Percentiles rank a stretch among this genome's conserved stretches.
phyloP scores from a whole-genome alignment of 1,284 basidiomycete species.

The Chalciporus sp. region DNA sequence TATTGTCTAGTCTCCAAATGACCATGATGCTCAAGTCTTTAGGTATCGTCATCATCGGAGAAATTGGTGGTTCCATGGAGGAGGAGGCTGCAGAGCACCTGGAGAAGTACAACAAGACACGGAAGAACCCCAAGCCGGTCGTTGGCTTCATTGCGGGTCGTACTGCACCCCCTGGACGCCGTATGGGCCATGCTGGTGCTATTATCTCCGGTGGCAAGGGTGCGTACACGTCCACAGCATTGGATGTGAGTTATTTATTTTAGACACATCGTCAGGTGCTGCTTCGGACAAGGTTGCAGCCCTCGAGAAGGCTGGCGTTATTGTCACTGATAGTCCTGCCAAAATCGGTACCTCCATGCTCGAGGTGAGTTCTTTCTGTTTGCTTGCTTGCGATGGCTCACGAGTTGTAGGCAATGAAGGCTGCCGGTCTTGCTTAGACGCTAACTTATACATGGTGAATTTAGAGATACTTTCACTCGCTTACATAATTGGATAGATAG shows the following conservation, averaged over 20 bases:
- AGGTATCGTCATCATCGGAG: conserved; percentile 97
- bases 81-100: conserved; percentile 98
- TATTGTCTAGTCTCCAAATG: background rate
- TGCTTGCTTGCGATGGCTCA: conserved; percentile 4
- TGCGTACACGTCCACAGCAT: conserved; percentile 27
- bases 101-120: conserved; percentile 90
- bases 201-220: conserved; percentile 99
- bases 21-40: conserved; percentile 30
- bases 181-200: conserved; percentile 99
- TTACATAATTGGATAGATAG: conserved; percentile 33
- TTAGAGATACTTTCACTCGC: too few relatives aligned
- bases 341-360: conserved; percentile 89
- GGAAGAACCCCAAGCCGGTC: conserved; percentile 89
- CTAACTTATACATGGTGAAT: too few relatives aligned
- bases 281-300: conserved; percentile 96
- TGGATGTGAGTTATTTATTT: background rate
- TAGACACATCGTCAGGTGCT: conserved; percentile 56
- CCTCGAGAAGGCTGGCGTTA: conserved; percentile 89
- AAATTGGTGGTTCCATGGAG: conserved; percentile 99
- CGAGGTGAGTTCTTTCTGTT: conserved; percentile 53
- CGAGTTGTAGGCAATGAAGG: conserved; percentile 73
- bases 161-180: conserved; percentile 95
- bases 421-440: conserved; percentile 75
- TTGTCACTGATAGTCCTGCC: conserved; percentile 96
- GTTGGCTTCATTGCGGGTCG: conserved; percentile 98